Conservation (phyloP, 2,329 filamentous ascomycete species). For the Stemphylium vesicarium region DNA sequence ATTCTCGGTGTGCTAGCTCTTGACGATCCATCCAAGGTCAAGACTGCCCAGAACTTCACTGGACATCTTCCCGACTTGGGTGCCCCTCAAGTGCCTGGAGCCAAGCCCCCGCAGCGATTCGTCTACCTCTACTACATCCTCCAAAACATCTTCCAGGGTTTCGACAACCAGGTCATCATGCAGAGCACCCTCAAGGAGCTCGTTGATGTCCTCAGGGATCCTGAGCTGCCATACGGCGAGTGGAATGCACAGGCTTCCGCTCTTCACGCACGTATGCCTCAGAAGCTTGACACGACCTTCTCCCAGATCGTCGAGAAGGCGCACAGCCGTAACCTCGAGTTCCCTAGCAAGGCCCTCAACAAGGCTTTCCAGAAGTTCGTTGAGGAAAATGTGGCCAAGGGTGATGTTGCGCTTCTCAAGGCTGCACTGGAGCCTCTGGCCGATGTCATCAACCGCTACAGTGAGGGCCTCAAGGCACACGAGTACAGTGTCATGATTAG, state of each 20-base stretch:
- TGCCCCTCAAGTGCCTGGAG: slow-evolving; percentile 83
- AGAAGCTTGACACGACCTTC: slow-evolving; percentile 84
- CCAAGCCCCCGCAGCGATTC: slow-evolving; percentile 90
- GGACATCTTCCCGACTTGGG: slow-evolving; percentile 89
- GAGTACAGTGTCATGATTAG: slow-evolving; percentile 83
- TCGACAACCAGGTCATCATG: slow-evolving; percentile 98
- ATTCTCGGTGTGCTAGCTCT: slow-evolving; percentile 96
- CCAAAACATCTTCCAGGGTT: slow-evolving; percentile 87
- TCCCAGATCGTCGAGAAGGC: slow-evolving; percentile 86
- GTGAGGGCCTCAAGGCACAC: slow-evolving; percentile 86
- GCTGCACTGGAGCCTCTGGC: slow-evolving; percentile 75
- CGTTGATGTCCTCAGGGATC: slow-evolving; percentile 86
- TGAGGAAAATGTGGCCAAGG: slow-evolving; percentile 78
- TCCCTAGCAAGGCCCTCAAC: slow-evolving; percentile 85
- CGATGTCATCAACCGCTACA: slow-evolving; percentile 78
- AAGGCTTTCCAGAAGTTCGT: slow-evolving; percentile 89
- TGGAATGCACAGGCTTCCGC: slow-evolving; percentile 96
- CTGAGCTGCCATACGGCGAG: slow-evolving; percentile 92
- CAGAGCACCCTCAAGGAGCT: slow-evolving; percentile 82
- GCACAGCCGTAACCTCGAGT: slow-evolving; percentile 78
- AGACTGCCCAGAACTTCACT: slow-evolving; percentile 93
- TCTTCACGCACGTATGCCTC: slow-evolving; percentile 95
- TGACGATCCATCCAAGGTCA: slow-evolving; percentile 94
- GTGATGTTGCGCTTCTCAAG: slow-evolving; percentile 76
- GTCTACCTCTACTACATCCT: slow-evolving; percentile 77